Percentiles rank a stretch among this genome's conserved stretches.
Evolutionary conservation across 1,284 basidiomycete species (phyloP).

Genomic region (Trichosporon faecale): DNA sequence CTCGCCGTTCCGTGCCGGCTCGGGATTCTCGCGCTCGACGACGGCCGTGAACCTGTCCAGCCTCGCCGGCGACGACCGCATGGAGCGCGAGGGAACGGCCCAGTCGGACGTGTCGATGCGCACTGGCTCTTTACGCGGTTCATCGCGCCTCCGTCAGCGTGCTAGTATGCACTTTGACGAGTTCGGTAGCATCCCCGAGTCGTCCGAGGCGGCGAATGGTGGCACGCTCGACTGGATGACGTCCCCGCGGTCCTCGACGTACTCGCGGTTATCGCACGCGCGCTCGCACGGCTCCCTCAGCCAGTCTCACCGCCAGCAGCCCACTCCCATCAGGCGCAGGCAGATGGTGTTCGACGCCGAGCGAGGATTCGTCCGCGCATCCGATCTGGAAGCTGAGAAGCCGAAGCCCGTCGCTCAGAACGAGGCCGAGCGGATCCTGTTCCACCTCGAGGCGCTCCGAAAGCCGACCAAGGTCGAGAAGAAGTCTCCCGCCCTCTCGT

Average conservation of each 20-base stretch:
- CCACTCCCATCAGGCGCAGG: conserved; percentile 40
- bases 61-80: conserved; percentile 14
- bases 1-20: conserved; percentile 15
- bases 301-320: conserved; percentile 25
- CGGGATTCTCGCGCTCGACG: conserved; percentile 34
- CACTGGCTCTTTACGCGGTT: conserved; percentile 6
- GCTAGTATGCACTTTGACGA: conserved; percentile 17
- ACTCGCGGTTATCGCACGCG: conserved; percentile 8
- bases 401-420: conserved; percentile 37
- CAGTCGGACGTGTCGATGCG: conserved; percentile 37
- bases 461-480: conserved; percentile 26
- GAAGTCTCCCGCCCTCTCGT: conserved; percentile 14
- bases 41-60: conserved; percentile 24
- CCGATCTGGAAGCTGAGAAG: conserved; percentile 32
- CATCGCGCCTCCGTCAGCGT: conserved; percentile 12
- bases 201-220: conserved; percentile 5
- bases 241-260: conserved; percentile 2
- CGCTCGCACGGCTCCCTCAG: not conserved
- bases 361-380: conserved; percentile 45
- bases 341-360: conserved; percentile 47
- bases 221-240: conserved; percentile 7
- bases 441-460: conserved; percentile 45
- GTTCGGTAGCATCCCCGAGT: conserved; percentile 27
- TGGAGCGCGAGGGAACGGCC: conserved; percentile 26
- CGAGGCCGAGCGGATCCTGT: conserved; percentile 50